Percentiles rank a stretch among this genome's conserved stretches.
Evolutionary conservation across 2,329 filamentous ascomycete genomes (phyloP).

Genomic region (Fusarium albosuccineum): DNA sequence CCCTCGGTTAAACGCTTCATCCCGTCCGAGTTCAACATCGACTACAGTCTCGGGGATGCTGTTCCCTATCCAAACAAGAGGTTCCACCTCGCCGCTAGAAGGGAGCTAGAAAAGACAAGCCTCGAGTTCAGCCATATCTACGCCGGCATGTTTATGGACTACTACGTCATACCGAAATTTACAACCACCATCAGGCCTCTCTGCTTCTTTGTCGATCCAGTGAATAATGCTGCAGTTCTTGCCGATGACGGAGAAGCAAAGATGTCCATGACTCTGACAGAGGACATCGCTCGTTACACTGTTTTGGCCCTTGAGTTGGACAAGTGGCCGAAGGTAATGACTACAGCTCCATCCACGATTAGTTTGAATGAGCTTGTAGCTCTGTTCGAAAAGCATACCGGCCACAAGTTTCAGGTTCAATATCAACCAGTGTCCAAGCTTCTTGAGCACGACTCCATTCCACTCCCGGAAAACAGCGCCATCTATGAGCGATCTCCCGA

Average conservation of each 20-base stretch:
- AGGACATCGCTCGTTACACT: conserved; percentile 48
- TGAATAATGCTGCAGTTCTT: conserved; percentile 43
- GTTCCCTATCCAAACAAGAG: conserved; percentile 51
- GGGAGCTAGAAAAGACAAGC: conserved; percentile 47
- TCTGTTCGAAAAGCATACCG: conserved; percentile 51
- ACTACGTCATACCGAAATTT: conserved; percentile 50
- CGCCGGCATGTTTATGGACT: conserved; percentile 55
- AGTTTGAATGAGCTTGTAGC: conserved; percentile 48
- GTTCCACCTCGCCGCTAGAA: conserved; percentile 46
- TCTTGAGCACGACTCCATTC: conserved; percentile 36
- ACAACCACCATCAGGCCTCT: conserved; percentile 44
- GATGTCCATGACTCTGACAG: conserved; percentile 51
- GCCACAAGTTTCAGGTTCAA: conserved; percentile 41
- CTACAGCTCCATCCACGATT: conserved; percentile 46
- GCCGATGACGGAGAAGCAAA: conserved; percentile 48
- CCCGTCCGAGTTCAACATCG: conserved; percentile 55
- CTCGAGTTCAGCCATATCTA: conserved; percentile 53
- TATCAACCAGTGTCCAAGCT: conserved; percentile 46
- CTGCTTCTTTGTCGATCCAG: conserved; percentile 49
- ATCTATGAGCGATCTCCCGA: conserved; percentile 37
- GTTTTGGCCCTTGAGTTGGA: conserved; percentile 49
- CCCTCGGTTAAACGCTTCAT: conserved; percentile 51
- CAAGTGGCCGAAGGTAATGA: conserved; percentile 48
- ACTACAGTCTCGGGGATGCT: conserved; percentile 51
- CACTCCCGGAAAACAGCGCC: conserved; percentile 46